Evolutionary conservation across 257 asterid species (phyloP).

Genomic region (Jacaranda mimosifolia): DNA sequence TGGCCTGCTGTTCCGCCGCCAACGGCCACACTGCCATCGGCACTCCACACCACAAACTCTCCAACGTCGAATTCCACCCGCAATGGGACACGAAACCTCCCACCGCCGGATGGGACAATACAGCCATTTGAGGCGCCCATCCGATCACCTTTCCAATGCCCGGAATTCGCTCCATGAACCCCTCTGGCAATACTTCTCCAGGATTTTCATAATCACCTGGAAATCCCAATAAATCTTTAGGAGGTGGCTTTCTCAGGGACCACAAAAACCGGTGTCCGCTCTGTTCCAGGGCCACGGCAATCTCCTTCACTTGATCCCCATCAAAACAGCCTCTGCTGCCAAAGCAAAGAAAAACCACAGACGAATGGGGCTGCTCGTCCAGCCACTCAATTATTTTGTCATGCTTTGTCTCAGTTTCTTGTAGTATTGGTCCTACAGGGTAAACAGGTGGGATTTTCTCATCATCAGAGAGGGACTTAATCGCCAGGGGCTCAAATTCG

Average conservation of each 20-base stretch:
- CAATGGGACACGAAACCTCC: conserved; percentile 59
- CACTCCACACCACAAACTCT: conserved; percentile 53
- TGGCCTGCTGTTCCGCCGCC: conserved; percentile 53
- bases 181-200: conserved; percentile 40
- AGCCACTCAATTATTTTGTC: conserved; percentile 37
- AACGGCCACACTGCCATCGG: conserved; percentile 53
- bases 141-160: conserved; percentile 48
- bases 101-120: conserved; percentile 46
- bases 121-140: conserved; percentile 52
- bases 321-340: conserved; percentile 44
- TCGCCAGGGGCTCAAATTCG: conserved; percentile 42
- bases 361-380: conserved; percentile 41
- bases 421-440: conserved; percentile 47
- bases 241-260: conserved; percentile 51
- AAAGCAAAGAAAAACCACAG: conserved; percentile 51
- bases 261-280: conserved; percentile 47
- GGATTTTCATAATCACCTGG: conserved; percentile 38
- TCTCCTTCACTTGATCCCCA: conserved; percentile 45
- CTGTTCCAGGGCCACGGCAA: conserved; percentile 44
- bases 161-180: conserved; percentile 44
- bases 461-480: conserved; percentile 30
- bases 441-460: conserved; percentile 38
- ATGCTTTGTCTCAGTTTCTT: neutral
- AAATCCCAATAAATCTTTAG: neutral
- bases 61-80: conserved; percentile 53